Evolutionary conservation across 495 filamentous ascomycete genomes (phyloP).

Genomic region (Neurospora sp.): DNA sequence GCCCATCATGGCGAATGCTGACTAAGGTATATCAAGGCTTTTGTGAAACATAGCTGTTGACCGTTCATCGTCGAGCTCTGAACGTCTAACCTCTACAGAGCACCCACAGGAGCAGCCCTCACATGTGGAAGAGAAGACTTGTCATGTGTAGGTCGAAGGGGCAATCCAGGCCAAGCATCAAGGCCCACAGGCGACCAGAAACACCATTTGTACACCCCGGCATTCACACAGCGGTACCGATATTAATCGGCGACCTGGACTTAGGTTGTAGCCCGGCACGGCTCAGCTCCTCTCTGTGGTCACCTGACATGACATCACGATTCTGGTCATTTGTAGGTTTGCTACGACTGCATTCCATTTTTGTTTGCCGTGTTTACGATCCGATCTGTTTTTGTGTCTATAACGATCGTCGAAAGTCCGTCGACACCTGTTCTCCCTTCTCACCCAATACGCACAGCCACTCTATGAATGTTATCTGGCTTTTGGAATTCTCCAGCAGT

Average conservation of each 20-base stretch:
- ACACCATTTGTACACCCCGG: not conserved
- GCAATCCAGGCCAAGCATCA: not conserved
- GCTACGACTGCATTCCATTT: not conserved
- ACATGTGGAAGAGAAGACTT: not conserved
- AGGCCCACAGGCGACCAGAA: not conserved
- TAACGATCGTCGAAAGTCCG: not conserved
- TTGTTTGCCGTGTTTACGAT: not conserved
- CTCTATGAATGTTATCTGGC: not conserved
- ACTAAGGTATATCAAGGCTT: not conserved
- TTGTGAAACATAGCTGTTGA: not conserved
- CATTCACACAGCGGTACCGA: not conserved
- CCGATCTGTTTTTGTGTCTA: not conserved
- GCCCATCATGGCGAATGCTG: not conserved
- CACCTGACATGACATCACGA: not conserved
- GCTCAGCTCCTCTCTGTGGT: not conserved
- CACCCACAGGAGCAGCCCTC: not conserved
- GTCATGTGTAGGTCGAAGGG: not conserved
- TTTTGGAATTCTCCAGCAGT: not conserved
- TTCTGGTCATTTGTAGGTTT: not conserved
- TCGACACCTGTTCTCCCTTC: not conserved
- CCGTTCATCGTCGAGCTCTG: not conserved
- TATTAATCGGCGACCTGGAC: not conserved
- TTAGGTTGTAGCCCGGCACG: not conserved
- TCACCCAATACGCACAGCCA: not conserved
- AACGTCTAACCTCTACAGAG: not conserved